Evolutionary conservation across 208 protist species (phyloP).

Genomic region (Leishmania mexicana): DNA sequence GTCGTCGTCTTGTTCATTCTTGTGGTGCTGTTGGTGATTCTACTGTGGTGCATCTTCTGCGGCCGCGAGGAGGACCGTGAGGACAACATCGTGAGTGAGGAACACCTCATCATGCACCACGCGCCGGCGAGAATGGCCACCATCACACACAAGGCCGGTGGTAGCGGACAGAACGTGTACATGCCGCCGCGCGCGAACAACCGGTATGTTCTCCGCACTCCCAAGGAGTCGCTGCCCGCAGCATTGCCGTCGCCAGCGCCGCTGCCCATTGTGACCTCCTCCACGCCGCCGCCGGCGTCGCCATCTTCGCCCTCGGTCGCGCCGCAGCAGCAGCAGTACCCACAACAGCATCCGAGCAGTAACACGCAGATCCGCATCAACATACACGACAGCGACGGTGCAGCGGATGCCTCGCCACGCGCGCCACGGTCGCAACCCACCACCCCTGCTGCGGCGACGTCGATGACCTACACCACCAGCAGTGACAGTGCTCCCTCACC

Average conservation of each 20-base stretch:
- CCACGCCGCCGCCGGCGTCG: not conserved
- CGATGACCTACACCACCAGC: constrained; percentile 3
- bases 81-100: constrained; percentile 3
- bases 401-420: not conserved
- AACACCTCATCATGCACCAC: constrained; percentile 10
- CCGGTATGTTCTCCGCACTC: constrained; percentile 56
- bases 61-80: constrained; percentile 1
- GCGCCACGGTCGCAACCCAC: not conserved
- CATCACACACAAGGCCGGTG: not conserved
- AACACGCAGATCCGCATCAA: constrained; percentile 42
- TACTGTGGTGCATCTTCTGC: constrained; percentile 73
- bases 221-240: not conserved
- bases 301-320: not conserved
- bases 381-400: constrained; percentile 35
- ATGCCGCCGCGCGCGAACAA: constrained; percentile 78
- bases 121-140: constrained; percentile 8
- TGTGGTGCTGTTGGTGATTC: constrained; percentile 57
- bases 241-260: not conserved
- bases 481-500: not conserved
- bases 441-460: not conserved
- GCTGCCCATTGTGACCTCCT: constrained; percentile 7
- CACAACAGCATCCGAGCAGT: constrained; percentile 11
- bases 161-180: constrained; percentile 30
- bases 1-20: constrained; percentile 77
- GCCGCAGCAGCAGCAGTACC: constrained; percentile 7